A percentile compares a stretch with the other conserved stretches of the same genome.
Evolutionary conservation across 148 eudicot genomes (phyloP).

Genomic region (Silene uniflora): DNA sequence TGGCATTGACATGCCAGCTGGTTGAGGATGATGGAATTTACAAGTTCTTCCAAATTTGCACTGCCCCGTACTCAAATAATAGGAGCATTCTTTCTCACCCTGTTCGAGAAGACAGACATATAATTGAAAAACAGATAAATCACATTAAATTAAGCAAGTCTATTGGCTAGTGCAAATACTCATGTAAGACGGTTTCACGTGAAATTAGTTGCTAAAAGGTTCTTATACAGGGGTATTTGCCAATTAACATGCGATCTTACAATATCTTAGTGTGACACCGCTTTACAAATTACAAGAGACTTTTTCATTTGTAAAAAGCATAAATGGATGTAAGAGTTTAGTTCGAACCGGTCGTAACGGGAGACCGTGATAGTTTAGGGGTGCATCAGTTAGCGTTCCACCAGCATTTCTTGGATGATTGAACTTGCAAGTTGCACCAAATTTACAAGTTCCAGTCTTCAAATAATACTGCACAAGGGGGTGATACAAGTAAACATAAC

Average conservation of each 20-base stretch:
- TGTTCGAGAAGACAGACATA: slow-evolving; percentile 27
- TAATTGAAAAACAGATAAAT: background rate
- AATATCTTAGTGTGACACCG: too few relatives aligned
- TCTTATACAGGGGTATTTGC: background rate
- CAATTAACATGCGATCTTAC: background rate
- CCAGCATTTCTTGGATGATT: slow-evolving; percentile 82
- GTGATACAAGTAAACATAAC: slow-evolving; percentile 17
- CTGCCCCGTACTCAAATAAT: slow-evolving; percentile 98
- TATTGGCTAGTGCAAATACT: background rate
- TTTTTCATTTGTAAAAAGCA: background rate
- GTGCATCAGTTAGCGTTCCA: slow-evolving; percentile 60
- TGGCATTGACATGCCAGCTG: slow-evolving; percentile 51
- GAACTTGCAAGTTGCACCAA: slow-evolving; percentile 86
- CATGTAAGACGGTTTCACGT: background rate
- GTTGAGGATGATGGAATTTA: slow-evolving; percentile 97
- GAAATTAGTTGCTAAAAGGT: background rate
- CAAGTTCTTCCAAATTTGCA: slow-evolving; percentile 90
- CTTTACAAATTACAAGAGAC: background rate
- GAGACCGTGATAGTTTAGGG: slow-evolving; percentile 70
- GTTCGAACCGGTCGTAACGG: slow-evolving; percentile 73
- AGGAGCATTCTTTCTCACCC: slow-evolving; percentile 97
- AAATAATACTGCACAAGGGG: slow-evolving; percentile 64
- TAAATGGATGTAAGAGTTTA: background rate
- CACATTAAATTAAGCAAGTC: background rate
- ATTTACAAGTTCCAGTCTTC: slow-evolving; percentile 94